phyloP scores from a whole-genome alignment of 2,329 filamentous ascomycete genomes.

The Epichloe festucae region DNA sequence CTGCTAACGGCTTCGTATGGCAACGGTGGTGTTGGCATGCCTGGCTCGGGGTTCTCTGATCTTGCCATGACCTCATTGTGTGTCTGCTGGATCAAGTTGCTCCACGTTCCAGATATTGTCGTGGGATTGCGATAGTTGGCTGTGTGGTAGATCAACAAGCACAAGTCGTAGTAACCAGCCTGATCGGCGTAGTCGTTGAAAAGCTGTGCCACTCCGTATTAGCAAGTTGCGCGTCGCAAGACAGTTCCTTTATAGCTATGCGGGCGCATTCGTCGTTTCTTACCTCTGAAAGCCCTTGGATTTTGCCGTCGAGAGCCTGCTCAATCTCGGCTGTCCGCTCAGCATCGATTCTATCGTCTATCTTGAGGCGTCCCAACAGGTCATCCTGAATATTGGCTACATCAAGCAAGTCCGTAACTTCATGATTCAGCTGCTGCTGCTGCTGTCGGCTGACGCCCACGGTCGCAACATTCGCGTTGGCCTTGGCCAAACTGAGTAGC shows the following conservation, averaged over 20 bases:
- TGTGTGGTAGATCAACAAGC: constrained; percentile 79
- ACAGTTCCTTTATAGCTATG: no score
- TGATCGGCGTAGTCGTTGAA: constrained; percentile 87
- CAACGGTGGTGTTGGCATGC: constrained; percentile 28
- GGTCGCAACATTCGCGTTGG: constrained; percentile 77
- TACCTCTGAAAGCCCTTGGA: constrained; percentile 65
- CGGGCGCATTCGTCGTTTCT: constrained; percentile 21
- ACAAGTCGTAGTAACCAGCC: constrained; percentile 87
- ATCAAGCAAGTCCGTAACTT: constrained; percentile 76
- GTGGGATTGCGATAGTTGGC: constrained; percentile 83
- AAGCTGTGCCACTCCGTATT: constrained; percentile 38
- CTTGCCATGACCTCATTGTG: constrained; percentile 43
- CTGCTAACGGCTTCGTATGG: constrained; percentile 60
- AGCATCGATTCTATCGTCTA: constrained; percentile 54
- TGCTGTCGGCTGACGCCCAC: constrained; percentile 64
- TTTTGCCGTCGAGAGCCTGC: constrained; percentile 59
- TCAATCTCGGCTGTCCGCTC: constrained; percentile 53
- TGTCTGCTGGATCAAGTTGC: constrained; percentile 61
- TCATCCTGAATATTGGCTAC: constrained; percentile 94
- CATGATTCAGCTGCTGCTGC: constrained; percentile 74
- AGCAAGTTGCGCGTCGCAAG: constrained; percentile 6
- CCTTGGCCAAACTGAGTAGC: constrained; percentile 80
- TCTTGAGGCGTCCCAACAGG: constrained; percentile 61
- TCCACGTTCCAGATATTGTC: constrained; percentile 77
- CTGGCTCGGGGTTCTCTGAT: constrained; percentile 27